Conservation (phyloP, 495 filamentous ascomycete species). For the Jackrogersella multiformis region DNA sequence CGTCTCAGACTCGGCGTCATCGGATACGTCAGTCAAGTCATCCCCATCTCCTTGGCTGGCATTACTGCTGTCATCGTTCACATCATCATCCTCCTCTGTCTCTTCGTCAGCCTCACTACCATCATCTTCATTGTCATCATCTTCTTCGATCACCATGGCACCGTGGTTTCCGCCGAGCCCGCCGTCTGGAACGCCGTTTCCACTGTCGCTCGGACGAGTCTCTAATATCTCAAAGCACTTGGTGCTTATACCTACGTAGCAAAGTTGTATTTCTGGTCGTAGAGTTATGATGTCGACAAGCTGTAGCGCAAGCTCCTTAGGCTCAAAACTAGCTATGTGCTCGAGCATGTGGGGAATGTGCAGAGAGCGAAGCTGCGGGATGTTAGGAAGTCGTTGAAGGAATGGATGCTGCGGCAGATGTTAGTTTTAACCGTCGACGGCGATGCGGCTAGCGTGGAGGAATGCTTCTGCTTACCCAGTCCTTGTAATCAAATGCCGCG, state of each 20-base stretch:
- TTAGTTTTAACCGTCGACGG: conserved; percentile 39
- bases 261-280: conserved; percentile 83
- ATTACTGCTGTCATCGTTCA: conserved; percentile 51
- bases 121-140: conserved; percentile 53
- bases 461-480: conserved; percentile 74
- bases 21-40: conserved; percentile 57
- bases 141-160: conserved; percentile 52
- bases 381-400: conserved; percentile 79
- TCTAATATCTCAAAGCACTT: conserved; percentile 95
- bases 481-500: conserved; percentile 78
- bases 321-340: conserved; percentile 66
- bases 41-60: conserved; percentile 55
- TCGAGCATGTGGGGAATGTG: conserved; percentile 80
- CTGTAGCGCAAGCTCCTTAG: conserved; percentile 81
- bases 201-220: conserved; percentile 61
- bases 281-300: conserved; percentile 87
- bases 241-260: conserved; percentile 78
- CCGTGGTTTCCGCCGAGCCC: conserved; percentile 50
- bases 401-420: conserved; percentile 75
- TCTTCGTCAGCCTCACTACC: conserved; percentile 59
- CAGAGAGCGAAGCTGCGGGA: conserved; percentile 78
- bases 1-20: conserved; percentile 68
- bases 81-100: conserved; percentile 57
- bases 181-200: conserved; percentile 44
- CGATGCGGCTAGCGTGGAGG: conserved; percentile 1